Evolutionary conservation across 73 alveolate species (phyloP), one percentile per base, ranked within the genome.

Genomic region (Paramecium primaurelia): DNA sequence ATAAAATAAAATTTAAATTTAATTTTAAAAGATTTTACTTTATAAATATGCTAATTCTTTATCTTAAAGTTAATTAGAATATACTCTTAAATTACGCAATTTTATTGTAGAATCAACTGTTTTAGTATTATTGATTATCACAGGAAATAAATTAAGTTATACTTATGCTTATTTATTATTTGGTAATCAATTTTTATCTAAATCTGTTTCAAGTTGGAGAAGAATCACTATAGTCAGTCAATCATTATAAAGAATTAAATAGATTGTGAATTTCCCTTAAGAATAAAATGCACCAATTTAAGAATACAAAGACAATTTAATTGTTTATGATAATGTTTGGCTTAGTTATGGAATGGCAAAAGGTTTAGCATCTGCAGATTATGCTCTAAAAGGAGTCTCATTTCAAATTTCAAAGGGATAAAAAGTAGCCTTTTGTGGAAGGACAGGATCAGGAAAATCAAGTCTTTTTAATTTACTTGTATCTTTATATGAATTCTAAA

Each of bases 371-470:
- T 37, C 40, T 28, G 92, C 68, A 11, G 94, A 89, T 47, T 49
- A 75, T 77, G 97, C 96, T 40, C 86, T 96, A 37, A 94, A 93
- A 38, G 92, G 92, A 36, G 86, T 96, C 18, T 42, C 94, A 1
- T 92, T 96, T 30, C 69, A 71, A 59, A 88, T 96, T 26, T 38
- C 84, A 12, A 18, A 86, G 7, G 96, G 96, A 26, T 95, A 96
- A 68, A 96, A 94, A 86, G 92, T 96, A 11, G 97, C 96, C 30
- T 94, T 96, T 77, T 94, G 97, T 90, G 98, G 98, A 2, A 94
- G 94, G 93, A 96, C 98, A 18, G 98, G 98, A 20, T 94, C 95
- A 3, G 98, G 98, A 22, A 96, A 96, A 69, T 91, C 97, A 16
- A 92, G 97, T 30, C 49, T 96, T 71, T 77, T 92, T 68, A 88